Conservation (phyloP, 2,329 filamentous ascomycete genomes). For the Exophiala spinifera region DNA sequence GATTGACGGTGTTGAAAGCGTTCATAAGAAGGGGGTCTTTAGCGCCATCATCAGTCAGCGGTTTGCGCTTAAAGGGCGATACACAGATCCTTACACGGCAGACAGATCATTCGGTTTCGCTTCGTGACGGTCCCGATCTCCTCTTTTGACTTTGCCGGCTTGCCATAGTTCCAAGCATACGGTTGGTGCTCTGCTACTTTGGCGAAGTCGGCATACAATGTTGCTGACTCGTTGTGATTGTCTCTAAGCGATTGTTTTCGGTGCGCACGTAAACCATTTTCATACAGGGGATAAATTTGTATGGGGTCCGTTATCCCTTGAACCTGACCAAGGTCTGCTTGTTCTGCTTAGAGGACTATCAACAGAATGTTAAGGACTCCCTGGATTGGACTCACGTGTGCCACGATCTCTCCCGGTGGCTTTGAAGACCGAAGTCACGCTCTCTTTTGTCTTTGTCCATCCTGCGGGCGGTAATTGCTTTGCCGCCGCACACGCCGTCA, state of each 20-base stretch:
- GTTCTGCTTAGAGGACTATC: background rate
- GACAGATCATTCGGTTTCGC: slow-evolving; percentile 66
- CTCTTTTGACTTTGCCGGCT: slow-evolving; percentile 44
- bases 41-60: background rate
- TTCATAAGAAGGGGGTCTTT: slow-evolving; percentile 68
- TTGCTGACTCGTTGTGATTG: slow-evolving; percentile 59
- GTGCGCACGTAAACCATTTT: slow-evolving; percentile 60
- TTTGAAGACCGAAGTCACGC: slow-evolving; percentile 49
- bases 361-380: background rate
- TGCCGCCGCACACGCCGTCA: slow-evolving; percentile 52
- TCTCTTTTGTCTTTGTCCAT: slow-evolving; percentile 54
- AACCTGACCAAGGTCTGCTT: slow-evolving; percentile 54
- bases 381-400: slow-evolving; percentile 36
- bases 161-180: slow-evolving; percentile 58
- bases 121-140: slow-evolving; percentile 54
- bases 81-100: slow-evolving; percentile 54
- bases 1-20: slow-evolving; percentile 66
- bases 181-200: slow-evolving; percentile 53
- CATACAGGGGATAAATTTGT: slow-evolving; percentile 66
- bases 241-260: slow-evolving; percentile 52
- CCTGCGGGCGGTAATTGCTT: slow-evolving; percentile 56
- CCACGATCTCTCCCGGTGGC: slow-evolving; percentile 48
- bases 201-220: slow-evolving; percentile 61
- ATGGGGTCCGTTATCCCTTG: slow-evolving; percentile 63
- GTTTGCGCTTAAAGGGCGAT: background rate